Percentiles rank a stretch among this genome's conserved stretches.
Conservation (phyloP, 1,139 yeast genomes). For the Yarrowia galli region DNA sequence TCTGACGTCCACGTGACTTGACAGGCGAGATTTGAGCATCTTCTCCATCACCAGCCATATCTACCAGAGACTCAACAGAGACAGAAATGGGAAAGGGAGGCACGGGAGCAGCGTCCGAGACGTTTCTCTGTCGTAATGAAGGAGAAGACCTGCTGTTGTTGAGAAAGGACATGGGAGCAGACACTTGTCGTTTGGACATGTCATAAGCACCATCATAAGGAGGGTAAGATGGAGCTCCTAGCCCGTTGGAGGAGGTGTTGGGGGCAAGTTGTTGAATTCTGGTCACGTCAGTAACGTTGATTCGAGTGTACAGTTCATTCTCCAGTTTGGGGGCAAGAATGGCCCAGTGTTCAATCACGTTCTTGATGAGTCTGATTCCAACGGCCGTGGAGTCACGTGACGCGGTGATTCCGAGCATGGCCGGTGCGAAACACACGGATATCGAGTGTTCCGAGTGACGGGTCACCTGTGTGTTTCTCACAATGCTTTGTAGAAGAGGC, state of each 20-base stretch:
- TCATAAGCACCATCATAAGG: slow-evolving; percentile 23
- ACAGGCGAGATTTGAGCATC: slow-evolving; percentile 9
- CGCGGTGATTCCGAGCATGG: slow-evolving; percentile 47
- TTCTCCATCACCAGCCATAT: not conserved
- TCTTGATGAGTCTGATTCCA: slow-evolving; percentile 45
- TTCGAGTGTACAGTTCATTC: slow-evolving; percentile 26
- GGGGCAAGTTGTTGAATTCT: slow-evolving; percentile 26
- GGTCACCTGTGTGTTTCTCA: slow-evolving; percentile 42
- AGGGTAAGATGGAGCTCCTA: not conserved
- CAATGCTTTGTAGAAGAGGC: slow-evolving; percentile 43
- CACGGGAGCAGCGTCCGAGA: slow-evolving; percentile 20
- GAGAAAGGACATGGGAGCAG: slow-evolving; percentile 28
- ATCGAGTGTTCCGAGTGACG: slow-evolving; percentile 44
- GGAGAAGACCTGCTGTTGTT: slow-evolving; percentile 25
- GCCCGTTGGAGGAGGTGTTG: not conserved
- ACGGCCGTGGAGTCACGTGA: slow-evolving; percentile 46
- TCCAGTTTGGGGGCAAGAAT: slow-evolving; percentile 40
- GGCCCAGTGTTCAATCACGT: slow-evolving; percentile 48
- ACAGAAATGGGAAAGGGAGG: slow-evolving; percentile 35
- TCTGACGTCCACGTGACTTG: slow-evolving; percentile 27
- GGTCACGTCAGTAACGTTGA: slow-evolving; percentile 33
- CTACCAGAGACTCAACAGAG: slow-evolving; percentile 34
- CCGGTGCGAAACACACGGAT: slow-evolving; percentile 50
- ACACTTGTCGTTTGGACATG: slow-evolving; percentile 29
- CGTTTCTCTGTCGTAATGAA: slow-evolving; percentile 23